Evolutionary conservation across 2,329 filamentous ascomycete genomes (phyloP), one percentile per base, ranked within the genome.

Genomic region (Nemania sp.): DNA sequence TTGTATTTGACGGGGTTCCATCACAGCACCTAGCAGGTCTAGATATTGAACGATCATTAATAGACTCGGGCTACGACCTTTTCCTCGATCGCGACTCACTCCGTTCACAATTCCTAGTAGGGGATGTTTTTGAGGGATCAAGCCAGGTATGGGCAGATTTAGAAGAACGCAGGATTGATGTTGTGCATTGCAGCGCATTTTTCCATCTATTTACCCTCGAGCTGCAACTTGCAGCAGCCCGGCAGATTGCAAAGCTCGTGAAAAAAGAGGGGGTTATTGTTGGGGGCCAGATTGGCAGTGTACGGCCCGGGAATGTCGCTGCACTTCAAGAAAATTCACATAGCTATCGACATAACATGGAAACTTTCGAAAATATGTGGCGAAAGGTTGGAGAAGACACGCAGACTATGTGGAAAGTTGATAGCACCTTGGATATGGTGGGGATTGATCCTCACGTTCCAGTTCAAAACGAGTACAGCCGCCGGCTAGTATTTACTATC

Each of bases 41-140:
- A 8, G 65, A 69, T 30, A 52, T 68, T n/a, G 57, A 52, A 39
- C 15, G 26, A 22, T 43, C 41, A 23, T 56, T 65, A 6, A 54
- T 63, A 6, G 62, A 64, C 11, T 56, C 66, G 20, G 62, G 66
- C 26, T 62, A 68, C 37, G 60, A 64, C 3, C 55, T 68, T 7
- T 68, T 68, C 43, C 63, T 53, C 24, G 66, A 68, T 52, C 49
- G 49, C 15, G 57, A 50, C n/a, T 60, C 43, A 3, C 53, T 66
- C 9, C 23, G 55, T 34, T 58, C 63, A 3, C 39, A 49, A 1
- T 66, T 67, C 31, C 17, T 62, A 6, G 47, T 58, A 7, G 60
- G 57, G 5, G 55, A 66, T 43, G 50, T 68, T 15, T 59, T 65
- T 17, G 15, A 58, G 28, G 61, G 54, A 1, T 30, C 49, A 11